phyloP scores from a whole-genome alignment of 2,329 filamentous ascomycete species.

The Paecilomyces sp. region DNA sequence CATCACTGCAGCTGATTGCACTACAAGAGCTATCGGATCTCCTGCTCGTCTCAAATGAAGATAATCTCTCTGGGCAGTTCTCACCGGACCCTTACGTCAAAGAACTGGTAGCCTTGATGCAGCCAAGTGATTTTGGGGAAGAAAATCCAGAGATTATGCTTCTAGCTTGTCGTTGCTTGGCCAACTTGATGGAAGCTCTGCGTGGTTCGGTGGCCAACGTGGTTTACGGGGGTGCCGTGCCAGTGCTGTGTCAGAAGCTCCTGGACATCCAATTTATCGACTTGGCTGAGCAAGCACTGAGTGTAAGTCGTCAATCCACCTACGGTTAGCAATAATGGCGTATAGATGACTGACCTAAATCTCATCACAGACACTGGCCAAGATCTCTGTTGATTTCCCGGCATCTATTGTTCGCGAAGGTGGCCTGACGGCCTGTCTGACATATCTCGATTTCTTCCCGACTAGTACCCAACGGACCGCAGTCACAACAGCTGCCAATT shows the following conservation, averaged over 20 bases:
- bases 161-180: conserved; percentile 86
- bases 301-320: conserved; percentile 42
- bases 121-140: conserved; percentile 76
- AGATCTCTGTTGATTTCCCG: conserved; percentile 94
- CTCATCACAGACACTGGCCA: conserved; percentile 67
- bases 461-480: conserved; percentile 95
- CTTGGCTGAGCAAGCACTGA: conserved; percentile 90
- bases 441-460: conserved; percentile 94
- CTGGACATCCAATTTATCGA: conserved; percentile 97
- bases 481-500: conserved; percentile 95
- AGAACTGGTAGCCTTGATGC: conserved; percentile 87
- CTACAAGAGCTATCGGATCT: conserved; percentile 91
- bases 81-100: conserved; percentile 92
- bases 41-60: conserved; percentile 88
- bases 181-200: conserved; percentile 95
- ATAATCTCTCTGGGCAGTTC: conserved; percentile 92
- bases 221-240: conserved; percentile 94
- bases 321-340: background rate
- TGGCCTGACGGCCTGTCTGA: conserved; percentile 88
- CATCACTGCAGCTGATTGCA: conserved; percentile 82
- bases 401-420: conserved; percentile 93
- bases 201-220: conserved; percentile 90
- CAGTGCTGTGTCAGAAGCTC: conserved; percentile 88
- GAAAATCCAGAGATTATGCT: conserved; percentile 98
- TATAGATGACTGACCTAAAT: conserved; percentile 1